Evolutionary conservation across 768 basidiomycete genomes (phyloP), one percentile per base, ranked within the genome.

Genomic region (Brasilioporus rufonigricans): DNA sequence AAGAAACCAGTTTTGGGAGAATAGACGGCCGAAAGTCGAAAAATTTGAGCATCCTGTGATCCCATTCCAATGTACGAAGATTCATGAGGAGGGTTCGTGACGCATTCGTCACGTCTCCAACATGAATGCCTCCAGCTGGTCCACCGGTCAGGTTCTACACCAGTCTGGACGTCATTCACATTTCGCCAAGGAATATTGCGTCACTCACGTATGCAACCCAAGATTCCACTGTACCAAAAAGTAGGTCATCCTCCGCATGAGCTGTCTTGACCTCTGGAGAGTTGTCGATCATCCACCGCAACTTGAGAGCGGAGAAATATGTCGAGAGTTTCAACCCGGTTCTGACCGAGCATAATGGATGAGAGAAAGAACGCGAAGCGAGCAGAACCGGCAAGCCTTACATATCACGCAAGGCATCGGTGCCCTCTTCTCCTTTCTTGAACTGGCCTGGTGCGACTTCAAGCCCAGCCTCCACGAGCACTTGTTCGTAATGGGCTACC

Each of bases 211-310:
- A 98, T 62, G 86, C 82, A 44, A 99, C 81, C 96, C 96, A 99
- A 29, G 92, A 93, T 72, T 99, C 97, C 49, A 99, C 87, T 2
- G 97, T 99, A 23, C 97, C 97, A 65, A 98, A 94, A 21, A 87
- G 74, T 13, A 98, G 80, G 56, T 91, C 81, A 70, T 93, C 92
- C 35, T 81, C 73, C 36, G 88, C 84, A 65, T 94, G 87, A 0
- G 97, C 95, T 40, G 81, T 77, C 32, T 78, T 71, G 51, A 98
- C 93, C 29, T 85, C 82, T 4, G 80, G 77, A 65, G 87, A 73
- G 67, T 98, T 85, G 69, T 96, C 90, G 57, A 96, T 84, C 89
- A 99, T 93, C 96, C 96, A 99, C 43, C 90, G 84, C 58, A 97
- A 78, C 74, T 98, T 98, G 70, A 97, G 87, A 18, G 89, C 96